These are phyloP conservation scores for Smittium mucronatum DNA, from an alignment of 371 early-diverging fungal species.

Conservation along the genomic window DNA sequence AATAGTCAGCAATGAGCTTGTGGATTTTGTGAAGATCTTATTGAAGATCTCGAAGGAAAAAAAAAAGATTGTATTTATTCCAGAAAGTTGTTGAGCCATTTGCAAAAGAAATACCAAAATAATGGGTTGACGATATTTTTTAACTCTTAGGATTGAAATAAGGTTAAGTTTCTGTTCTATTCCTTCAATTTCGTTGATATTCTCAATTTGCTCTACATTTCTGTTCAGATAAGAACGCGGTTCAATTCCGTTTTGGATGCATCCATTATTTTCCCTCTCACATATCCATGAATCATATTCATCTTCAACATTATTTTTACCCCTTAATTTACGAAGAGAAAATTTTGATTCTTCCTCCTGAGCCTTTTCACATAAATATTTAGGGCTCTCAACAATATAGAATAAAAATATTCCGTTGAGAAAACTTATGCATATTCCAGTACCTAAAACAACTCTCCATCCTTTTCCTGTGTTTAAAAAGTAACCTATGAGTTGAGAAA, in stretches of 20 bases:
- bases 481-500: slow-evolving; percentile 49
- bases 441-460: slow-evolving; percentile 52
- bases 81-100: slow-evolving; percentile 72
- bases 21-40: slow-evolving; percentile 44
- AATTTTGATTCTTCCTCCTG: neutral
- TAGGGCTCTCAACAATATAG: slow-evolving; percentile 68
- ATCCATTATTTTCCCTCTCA: neutral
- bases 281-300: neutral
- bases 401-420: slow-evolving; percentile 48
- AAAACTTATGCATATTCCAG: slow-evolving; percentile 42
- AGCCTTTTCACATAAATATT: slow-evolving; percentile 31
- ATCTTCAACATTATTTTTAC: neutral
- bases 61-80: slow-evolving; percentile 89
- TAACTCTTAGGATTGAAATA: neutral
- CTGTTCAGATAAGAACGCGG: neutral
- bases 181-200: neutral
- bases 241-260: neutral
- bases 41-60: slow-evolving; percentile 70
- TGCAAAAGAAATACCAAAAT: slow-evolving; percentile 60
- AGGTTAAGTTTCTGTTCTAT: neutral
- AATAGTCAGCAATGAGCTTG: slow-evolving; percentile 51
- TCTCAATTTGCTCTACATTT: neutral
- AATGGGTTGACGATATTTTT: slow-evolving; percentile 43
- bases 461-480: slow-evolving; percentile 40
- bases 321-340: neutral